Evolutionary conservation across 2,329 filamentous ascomycete species (phyloP).

Genomic region (Diaporthe longicolla): DNA sequence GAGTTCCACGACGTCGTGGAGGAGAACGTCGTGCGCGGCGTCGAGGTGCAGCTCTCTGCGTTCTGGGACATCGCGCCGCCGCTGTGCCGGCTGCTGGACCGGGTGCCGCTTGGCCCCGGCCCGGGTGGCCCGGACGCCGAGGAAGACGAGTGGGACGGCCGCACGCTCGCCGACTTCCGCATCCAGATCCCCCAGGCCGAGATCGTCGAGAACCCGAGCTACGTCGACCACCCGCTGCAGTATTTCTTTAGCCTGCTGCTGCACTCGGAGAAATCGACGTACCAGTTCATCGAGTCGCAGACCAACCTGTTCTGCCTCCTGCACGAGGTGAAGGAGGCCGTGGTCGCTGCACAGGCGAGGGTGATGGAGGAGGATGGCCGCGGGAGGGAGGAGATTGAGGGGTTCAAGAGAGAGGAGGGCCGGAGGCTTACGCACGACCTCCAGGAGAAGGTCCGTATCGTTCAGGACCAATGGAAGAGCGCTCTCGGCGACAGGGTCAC

Average conservation of each 20-base stretch:
- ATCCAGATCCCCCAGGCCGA: slow-evolving; percentile 85
- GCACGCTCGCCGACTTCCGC: slow-evolving; percentile 68
- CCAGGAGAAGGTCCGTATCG: slow-evolving; percentile 91
- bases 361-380: slow-evolving; percentile 76
- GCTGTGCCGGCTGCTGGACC: slow-evolving; percentile 82
- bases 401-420: slow-evolving; percentile 77
- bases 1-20: slow-evolving; percentile 86
- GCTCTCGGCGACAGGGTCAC: slow-evolving; percentile 85
- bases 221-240: slow-evolving; percentile 85
- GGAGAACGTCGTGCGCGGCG: slow-evolving; percentile 86
- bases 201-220: slow-evolving; percentile 87
- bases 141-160: slow-evolving; percentile 5
- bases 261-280: slow-evolving; percentile 92
- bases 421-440: slow-evolving; percentile 83
- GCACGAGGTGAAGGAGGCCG: slow-evolving; percentile 89
- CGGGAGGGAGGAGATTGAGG: slow-evolving; percentile 61
- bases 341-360: slow-evolving; percentile 77
- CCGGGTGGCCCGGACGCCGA: background rate
- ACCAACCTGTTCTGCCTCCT: slow-evolving; percentile 90
- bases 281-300: slow-evolving; percentile 97
- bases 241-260: slow-evolving; percentile 89
- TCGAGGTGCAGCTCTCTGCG: slow-evolving; percentile 91
- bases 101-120: slow-evolving; percentile 71
- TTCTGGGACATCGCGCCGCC: slow-evolving; percentile 98
- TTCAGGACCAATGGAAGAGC: slow-evolving; percentile 92